These are phyloP conservation scores for Monilinia aucupariae DNA, from an alignment of 2,329 filamentous ascomycete species.

Conservation along the genomic window DNA sequence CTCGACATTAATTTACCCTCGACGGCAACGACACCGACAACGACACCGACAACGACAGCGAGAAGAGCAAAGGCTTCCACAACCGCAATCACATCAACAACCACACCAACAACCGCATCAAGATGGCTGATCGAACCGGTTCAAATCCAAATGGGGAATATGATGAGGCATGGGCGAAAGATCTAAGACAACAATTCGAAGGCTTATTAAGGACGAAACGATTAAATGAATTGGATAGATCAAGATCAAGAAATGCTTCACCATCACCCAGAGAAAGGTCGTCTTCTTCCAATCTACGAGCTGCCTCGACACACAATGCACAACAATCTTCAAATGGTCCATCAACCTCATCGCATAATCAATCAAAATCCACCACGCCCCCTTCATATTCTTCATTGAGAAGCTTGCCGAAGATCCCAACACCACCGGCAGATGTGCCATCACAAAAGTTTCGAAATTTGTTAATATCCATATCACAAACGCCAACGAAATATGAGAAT, in stretches of 20 bases:
- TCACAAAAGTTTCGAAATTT: constrained; percentile 76
- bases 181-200: constrained; percentile 79
- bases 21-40: too few species aligned
- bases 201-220: constrained; percentile 79
- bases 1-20: too few species aligned
- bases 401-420: constrained; percentile 66
- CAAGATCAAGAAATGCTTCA: constrained; percentile 54
- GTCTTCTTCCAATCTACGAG: constrained; percentile 46
- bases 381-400: constrained; percentile 57
- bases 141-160: constrained; percentile 32
- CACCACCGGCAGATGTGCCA: constrained; percentile 65
- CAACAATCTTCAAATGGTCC: constrained; percentile 36
- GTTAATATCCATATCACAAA: constrained; percentile 77
- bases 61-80: too few species aligned
- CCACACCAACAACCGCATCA: too few species aligned
- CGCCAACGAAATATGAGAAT: constrained; percentile 93
- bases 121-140: constrained; percentile 31
- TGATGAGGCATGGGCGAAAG: constrained; percentile 71
- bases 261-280: constrained; percentile 48
- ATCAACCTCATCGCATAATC: constrained; percentile 42
- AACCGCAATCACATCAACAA: too few species aligned
- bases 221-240: constrained; percentile 72
- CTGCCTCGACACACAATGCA: constrained; percentile 22
- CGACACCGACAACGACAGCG: too few species aligned
- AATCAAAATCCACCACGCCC: constrained; percentile 38